These are phyloP conservation scores for Tylopilus cervinicoccineus DNA, from an alignment of 768 basidiomycete genomes.

Conservation along the genomic window DNA sequence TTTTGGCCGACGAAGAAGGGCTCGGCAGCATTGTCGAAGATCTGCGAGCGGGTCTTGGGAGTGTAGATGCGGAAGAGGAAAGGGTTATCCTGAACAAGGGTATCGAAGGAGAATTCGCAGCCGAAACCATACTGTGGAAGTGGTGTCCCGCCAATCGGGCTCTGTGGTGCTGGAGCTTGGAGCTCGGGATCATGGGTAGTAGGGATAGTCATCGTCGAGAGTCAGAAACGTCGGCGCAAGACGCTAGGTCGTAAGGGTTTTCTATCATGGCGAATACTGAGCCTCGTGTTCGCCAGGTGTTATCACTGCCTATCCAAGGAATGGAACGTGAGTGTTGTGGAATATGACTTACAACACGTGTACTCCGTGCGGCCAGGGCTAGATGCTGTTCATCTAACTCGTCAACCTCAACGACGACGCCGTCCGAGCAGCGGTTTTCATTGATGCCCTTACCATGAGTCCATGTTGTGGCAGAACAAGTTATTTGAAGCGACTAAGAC, in stretches of 20 bases:
- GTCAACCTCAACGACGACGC: not conserved
- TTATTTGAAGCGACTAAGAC: not conserved
- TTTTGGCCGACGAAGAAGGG: conserved; percentile 67
- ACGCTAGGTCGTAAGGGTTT: conserved; percentile 17
- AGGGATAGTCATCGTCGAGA: conserved; percentile 25
- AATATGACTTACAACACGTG: conserved; percentile 26
- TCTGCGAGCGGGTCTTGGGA: conserved; percentile 56
- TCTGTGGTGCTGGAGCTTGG: conserved; percentile 16
- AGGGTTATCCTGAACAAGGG: conserved; percentile 57
- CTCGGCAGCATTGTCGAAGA: conserved; percentile 46
- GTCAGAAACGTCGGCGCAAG: conserved; percentile 6
- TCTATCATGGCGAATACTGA: conserved; percentile 19
- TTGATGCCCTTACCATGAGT: not conserved
- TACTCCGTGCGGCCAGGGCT: conserved; percentile 7
- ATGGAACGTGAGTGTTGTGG: conserved; percentile 7
- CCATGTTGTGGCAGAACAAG: not conserved
- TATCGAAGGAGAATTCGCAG: conserved; percentile 56
- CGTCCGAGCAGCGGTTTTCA: not conserved
- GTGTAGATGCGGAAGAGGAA: conserved; percentile 82
- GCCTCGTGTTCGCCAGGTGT: conserved; percentile 33
- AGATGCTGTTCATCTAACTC: not conserved
- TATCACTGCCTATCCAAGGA: conserved; percentile 28
- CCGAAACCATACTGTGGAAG: conserved; percentile 77
- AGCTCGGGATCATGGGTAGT: conserved; percentile 13
- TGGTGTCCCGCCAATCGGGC: conserved; percentile 20